Percentiles rank a stretch among this genome's conserved stretches.
Conservation (phyloP, 768 basidiomycete genomes). For the Mycena vulgaris region DNA sequence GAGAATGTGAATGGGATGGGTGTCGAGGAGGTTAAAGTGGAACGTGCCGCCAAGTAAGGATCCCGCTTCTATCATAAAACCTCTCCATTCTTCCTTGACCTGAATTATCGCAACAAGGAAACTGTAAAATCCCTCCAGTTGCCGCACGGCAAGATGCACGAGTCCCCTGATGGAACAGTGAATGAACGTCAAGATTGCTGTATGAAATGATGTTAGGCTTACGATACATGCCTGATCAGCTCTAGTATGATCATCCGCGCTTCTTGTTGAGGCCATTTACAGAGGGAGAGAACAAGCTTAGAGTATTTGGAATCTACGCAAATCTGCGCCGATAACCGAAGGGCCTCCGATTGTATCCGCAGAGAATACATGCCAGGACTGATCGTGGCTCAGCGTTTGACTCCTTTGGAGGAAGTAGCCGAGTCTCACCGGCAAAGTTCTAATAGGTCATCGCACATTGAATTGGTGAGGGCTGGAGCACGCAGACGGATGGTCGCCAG, state of each 20-base stretch:
- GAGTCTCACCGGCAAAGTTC: conserved; percentile 19
- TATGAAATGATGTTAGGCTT: not conserved
- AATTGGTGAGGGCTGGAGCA: not conserved
- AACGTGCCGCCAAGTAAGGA: not conserved
- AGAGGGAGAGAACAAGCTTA: not conserved
- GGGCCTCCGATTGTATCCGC: not conserved
- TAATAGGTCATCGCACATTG: conserved; percentile 18
- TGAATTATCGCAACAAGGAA: conserved; percentile 12
- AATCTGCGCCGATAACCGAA: conserved; percentile 1
- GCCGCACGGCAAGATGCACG: not conserved
- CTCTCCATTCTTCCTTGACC: conserved; percentile 12
- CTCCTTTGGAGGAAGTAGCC: not conserved
- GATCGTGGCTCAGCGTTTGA: not conserved
- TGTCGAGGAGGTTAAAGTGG: not conserved
- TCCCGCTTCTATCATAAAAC: conserved; percentile 5
- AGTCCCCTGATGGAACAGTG: not conserved
- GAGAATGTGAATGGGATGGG: not conserved
- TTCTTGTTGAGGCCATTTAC: conserved; percentile 19
- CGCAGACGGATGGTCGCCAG: conserved; percentile 28
- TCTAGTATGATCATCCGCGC: conserved; percentile 12
- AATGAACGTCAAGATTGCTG: not conserved
- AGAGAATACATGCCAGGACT: conserved; percentile 19
- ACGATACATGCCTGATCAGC: not conserved
- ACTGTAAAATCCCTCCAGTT: not conserved
- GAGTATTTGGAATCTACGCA: not conserved